These are phyloP conservation scores for Biscogniauxia sp. DNA, from an alignment of 2,329 filamentous ascomycete genomes.

Conservation along the genomic window DNA sequence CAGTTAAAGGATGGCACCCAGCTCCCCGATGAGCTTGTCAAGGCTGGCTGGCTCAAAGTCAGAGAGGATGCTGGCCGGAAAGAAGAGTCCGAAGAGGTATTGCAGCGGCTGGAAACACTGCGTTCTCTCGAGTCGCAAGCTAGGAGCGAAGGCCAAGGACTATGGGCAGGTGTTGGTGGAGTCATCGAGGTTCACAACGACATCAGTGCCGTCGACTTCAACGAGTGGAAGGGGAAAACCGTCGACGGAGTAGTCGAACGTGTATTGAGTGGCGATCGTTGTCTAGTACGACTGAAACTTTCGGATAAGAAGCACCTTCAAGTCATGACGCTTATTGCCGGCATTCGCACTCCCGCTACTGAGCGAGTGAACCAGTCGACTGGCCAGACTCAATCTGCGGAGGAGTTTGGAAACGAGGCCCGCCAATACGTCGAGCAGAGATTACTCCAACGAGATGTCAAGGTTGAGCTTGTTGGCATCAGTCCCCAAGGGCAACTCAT, in stretches of 20 bases:
- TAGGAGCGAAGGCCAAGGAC: slow-evolving; percentile 72
- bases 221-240: slow-evolving; percentile 79
- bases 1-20: slow-evolving; percentile 71
- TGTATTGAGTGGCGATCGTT: slow-evolving; percentile 85
- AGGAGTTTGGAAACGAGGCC: slow-evolving; percentile 87
- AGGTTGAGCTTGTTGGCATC: slow-evolving; percentile 78
- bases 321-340: slow-evolving; percentile 84
- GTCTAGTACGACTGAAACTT: slow-evolving; percentile 78
- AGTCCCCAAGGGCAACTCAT: slow-evolving; percentile 92
- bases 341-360: slow-evolving; percentile 85
- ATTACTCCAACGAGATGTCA: slow-evolving; percentile 81
- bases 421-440: slow-evolving; percentile 83
- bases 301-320: slow-evolving; percentile 83
- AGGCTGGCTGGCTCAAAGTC: slow-evolving; percentile 89
- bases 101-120: slow-evolving; percentile 71
- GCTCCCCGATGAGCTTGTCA: slow-evolving; percentile 78
- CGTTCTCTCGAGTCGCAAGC: slow-evolving; percentile 75
- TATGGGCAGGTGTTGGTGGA: slow-evolving; percentile 69
- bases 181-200: slow-evolving; percentile 80
- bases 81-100: slow-evolving; percentile 77
- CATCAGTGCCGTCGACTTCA: slow-evolving; percentile 74
- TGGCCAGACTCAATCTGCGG: slow-evolving; percentile 76
- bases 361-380: slow-evolving; percentile 78
- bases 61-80: slow-evolving; percentile 91
- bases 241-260: slow-evolving; percentile 87